Base-by-base conservation (phyloP, 208 protist genomes). In the Leishmania major region DNA sequence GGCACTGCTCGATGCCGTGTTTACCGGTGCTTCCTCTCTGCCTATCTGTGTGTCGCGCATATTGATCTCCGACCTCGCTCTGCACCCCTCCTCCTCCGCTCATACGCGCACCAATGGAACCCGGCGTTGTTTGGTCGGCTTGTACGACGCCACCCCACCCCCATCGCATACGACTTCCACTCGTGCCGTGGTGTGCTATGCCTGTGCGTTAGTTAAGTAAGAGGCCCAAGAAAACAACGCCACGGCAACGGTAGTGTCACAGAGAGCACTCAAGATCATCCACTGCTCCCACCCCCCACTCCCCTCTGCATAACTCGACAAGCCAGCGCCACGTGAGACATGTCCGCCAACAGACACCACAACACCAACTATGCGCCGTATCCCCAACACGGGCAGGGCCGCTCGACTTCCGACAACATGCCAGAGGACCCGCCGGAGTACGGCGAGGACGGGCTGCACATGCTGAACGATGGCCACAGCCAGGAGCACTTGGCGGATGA, bases 381-480 rank as follows among this genome's bases (percentile, higher is more conserved):
- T 45, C 25, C 35, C 25, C 49, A 28, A 64, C 3, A 40, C 59
- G 53, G 53, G 37, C 25, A 28, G 25, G 31, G 5, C 35, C 19
- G 49, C 0, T 37, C 62, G 2, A 19, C 72, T 15, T 62, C 40
- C 22, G 59, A 43, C 1, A 80, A 82, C 69, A 87, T 87, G 80
- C 85, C 85, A 31, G 85, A 89, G 60, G 85, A 89, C 73, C 85
- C 82, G 15, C 85, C 85, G 47, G 82, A 86, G 53, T 89, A 89
- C 82, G 83, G 83, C 43, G 85, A 89, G 51, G 85, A 89, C 73
- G 85, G 83, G 0, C 79, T 87, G 74, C 74, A 85, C 53, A 49
- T 85, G n/a, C 84, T 89, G 17, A 85, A 82, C 78, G 72, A 85
- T 43, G 51, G 47, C 31, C 17, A 15, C 64, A 83, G 60, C 80